phyloP scores from a whole-genome alignment of 1,284 basidiomycete genomes.

The Mycosarcoma mackinlayi region DNA sequence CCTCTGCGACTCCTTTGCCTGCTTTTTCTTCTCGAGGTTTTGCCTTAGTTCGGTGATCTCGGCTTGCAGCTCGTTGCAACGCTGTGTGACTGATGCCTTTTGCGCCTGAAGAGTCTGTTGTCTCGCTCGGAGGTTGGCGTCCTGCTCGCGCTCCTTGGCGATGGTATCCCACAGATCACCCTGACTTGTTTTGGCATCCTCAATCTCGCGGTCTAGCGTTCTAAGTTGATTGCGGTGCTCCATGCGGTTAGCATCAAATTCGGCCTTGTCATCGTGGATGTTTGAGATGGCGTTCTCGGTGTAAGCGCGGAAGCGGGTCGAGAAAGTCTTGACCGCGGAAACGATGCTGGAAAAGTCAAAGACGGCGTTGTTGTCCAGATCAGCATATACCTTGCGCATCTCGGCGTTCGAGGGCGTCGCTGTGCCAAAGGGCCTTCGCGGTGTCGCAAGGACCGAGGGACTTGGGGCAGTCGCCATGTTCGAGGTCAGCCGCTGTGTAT shows the following conservation, averaged over 20 bases:
- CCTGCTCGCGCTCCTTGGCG: conserved; percentile 53
- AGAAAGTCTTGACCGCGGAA: conserved; percentile 46
- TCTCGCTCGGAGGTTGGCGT: conserved; percentile 46
- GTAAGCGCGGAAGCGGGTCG: conserved; percentile 51
- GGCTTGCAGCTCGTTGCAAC: conserved; percentile 47
- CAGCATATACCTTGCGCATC: conserved; percentile 47
- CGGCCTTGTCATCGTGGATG: conserved; percentile 54
- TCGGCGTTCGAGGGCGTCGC: conserved; percentile 40
- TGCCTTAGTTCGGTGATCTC: conserved; percentile 54
- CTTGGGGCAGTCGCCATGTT: conserved; percentile 35
- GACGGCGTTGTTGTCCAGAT: conserved; percentile 48
- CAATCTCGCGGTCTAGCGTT: conserved; percentile 55
- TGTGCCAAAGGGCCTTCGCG: conserved; percentile 35
- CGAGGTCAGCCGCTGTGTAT: neutral
- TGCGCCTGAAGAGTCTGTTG: conserved; percentile 53
- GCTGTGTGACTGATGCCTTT: conserved; percentile 50
- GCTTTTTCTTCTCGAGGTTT: conserved; percentile 46
- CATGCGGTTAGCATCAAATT: conserved; percentile 49
- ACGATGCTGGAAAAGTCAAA: conserved; percentile 59
- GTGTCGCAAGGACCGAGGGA: conserved; percentile 41
- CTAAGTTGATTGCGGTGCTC: conserved; percentile 48
- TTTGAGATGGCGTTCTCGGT: conserved; percentile 54
- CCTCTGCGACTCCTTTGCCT: conserved; percentile 43
- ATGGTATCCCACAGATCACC: conserved; percentile 60
- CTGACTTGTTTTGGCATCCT: conserved; percentile 52